A percentile compares a stretch with the other conserved stretches of the same genome.
phyloP scores from a whole-genome alignment of 2,329 filamentous ascomycete species.

The Phaeomoniella chlamydospora region DNA sequence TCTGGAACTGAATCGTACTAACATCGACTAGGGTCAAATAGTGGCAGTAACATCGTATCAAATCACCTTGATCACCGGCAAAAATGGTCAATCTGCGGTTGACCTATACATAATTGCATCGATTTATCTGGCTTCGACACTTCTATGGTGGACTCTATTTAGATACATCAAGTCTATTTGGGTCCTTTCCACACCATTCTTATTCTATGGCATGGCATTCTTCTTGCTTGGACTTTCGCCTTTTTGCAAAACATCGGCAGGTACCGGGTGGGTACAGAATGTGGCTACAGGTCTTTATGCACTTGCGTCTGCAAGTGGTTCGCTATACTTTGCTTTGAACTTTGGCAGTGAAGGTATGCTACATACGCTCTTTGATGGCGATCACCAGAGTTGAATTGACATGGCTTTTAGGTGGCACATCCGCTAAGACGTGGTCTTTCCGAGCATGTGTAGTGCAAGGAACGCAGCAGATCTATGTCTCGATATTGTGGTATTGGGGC shows the following conservation, averaged over 20 bases:
- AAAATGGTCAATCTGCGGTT: slow-evolving; percentile 32
- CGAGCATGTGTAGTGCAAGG: slow-evolving; percentile 42
- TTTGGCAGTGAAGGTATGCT: slow-evolving; percentile 40
- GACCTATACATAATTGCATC: slow-evolving; percentile 37
- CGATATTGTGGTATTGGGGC: slow-evolving; percentile 46
- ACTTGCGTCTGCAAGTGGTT: slow-evolving; percentile 36
- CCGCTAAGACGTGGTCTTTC: slow-evolving; percentile 35
- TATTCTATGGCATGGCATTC: slow-evolving; percentile 42
- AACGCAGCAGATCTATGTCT: slow-evolving; percentile 42
- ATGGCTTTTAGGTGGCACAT: slow-evolving; percentile 2
- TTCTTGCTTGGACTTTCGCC: slow-evolving; percentile 38
- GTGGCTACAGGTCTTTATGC: slow-evolving; percentile 39
- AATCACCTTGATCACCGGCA: slow-evolving; percentile 42
- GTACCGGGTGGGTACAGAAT: slow-evolving; percentile 32
- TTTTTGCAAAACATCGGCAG: slow-evolving; percentile 17
- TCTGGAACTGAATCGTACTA: slow-evolving; percentile 36
- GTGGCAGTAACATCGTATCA: slow-evolving; percentile 43
- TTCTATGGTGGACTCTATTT: slow-evolving; percentile 40
- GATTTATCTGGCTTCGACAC: slow-evolving; percentile 34
- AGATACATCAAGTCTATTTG: slow-evolving; percentile 34
- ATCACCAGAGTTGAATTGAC: slow-evolving; percentile 16
- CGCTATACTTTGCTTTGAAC: slow-evolving; percentile 43
- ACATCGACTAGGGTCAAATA: slow-evolving; percentile 36
- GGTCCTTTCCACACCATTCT: slow-evolving; percentile 35
- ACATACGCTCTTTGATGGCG: slow-evolving; percentile 19